Percentiles rank a stretch among this genome's conserved stretches.
phyloP scores from a whole-genome alignment of 352 stramenopile genomes.

The Elongisporangium undulatum region DNA sequence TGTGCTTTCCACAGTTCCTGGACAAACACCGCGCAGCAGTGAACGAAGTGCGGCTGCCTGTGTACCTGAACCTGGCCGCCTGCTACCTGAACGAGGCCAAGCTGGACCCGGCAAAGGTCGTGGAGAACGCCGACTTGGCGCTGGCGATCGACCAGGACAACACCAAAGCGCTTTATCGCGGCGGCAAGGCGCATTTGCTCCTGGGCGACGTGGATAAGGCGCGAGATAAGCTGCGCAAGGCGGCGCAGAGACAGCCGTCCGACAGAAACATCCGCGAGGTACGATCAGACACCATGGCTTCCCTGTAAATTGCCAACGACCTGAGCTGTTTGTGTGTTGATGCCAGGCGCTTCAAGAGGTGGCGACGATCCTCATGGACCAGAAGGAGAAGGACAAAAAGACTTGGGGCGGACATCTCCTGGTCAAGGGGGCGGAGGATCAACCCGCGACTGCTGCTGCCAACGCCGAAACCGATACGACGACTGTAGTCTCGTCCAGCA shows the following conservation, averaged over 20 bases:
- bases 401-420: conserved; percentile 63
- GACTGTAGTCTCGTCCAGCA: neutral
- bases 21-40: conserved; percentile 66
- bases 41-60: conserved; percentile 64
- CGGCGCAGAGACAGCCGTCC: conserved; percentile 47
- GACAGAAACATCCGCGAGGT: conserved; percentile 75
- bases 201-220: conserved; percentile 52
- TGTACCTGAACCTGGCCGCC: conserved; percentile 80
- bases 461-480: neutral
- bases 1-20: no score
- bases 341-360: conserved; percentile 32
- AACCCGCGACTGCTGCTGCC: neutral
- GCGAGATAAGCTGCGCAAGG: conserved; percentile 58
- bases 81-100: conserved; percentile 47
- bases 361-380: conserved; percentile 39
- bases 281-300: neutral
- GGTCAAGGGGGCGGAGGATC: conserved; percentile 13
- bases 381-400: conserved; percentile 65
- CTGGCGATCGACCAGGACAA: conserved; percentile 74
- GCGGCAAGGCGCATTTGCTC: conserved; percentile 56
- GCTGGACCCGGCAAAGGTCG: conserved; percentile 38
- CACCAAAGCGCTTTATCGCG: conserved; percentile 81
- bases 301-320: neutral
- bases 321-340: conserved; percentile 3
- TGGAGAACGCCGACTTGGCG: conserved; percentile 62